Evolutionary conservation across 2,329 filamentous ascomycete species (phyloP).

Genomic region (Phyllosticta citrichinensis): DNA sequence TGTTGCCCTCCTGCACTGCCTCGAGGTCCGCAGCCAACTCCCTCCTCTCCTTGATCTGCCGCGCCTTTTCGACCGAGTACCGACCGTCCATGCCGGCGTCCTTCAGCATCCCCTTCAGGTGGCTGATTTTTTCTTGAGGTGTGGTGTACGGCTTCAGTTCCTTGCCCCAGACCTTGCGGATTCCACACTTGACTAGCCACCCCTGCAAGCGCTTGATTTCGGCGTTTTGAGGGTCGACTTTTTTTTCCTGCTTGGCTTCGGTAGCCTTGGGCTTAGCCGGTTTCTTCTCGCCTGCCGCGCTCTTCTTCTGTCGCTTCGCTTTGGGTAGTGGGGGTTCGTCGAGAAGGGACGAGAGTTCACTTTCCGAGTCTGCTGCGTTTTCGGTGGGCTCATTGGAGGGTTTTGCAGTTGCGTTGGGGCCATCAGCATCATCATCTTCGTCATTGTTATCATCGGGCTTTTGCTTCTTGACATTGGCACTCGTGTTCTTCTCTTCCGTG

Average conservation of each 20-base stretch:
- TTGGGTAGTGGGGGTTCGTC: constrained; percentile 61
- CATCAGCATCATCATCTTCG: neutral
- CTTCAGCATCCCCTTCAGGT: constrained; percentile 67
- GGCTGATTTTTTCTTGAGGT: constrained; percentile 66
- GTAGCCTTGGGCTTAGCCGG: constrained; percentile 8
- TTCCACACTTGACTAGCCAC: constrained; percentile 79
- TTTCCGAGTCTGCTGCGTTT: constrained; percentile 38
- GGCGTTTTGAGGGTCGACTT: constrained; percentile 53
- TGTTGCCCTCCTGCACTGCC: constrained; percentile 71
- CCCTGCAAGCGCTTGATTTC: constrained; percentile 84
- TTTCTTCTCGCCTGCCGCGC: constrained; percentile 20
- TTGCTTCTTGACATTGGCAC: neutral
- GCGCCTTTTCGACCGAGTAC: constrained; percentile 75
- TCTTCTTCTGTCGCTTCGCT: constrained; percentile 37
- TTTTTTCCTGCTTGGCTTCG: constrained; percentile 28
- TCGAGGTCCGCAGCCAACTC: constrained; percentile 80
- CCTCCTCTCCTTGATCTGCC: constrained; percentile 74
- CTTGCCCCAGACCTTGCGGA: constrained; percentile 82
- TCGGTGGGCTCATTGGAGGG: neutral
- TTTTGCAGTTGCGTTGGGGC: neutral
- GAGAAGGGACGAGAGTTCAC: constrained; percentile 64
- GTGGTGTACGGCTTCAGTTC: constrained; percentile 72
- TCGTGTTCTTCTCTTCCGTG: neutral
- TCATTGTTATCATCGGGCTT: neutral
- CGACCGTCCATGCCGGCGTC: constrained; percentile 83